Percentiles rank a stretch among this genome's conserved stretches.
Conservation (phyloP, 495 filamentous ascomycete genomes). For the Penicillium crystallinum region DNA sequence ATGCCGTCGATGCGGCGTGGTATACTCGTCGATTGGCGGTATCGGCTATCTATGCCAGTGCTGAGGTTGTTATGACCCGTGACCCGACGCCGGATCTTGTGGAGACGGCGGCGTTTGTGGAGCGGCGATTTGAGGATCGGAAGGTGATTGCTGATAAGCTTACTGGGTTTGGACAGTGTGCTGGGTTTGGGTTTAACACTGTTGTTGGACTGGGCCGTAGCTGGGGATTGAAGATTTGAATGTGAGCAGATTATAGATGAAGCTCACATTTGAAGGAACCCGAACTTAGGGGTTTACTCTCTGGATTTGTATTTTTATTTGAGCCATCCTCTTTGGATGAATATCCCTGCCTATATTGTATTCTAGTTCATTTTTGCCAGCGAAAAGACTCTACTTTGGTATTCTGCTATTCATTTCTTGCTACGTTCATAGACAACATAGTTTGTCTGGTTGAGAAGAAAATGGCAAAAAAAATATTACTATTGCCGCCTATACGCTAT, state of each 20-base stretch:
- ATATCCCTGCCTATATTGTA: conserved; percentile 2
- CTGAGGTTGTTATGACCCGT: conserved; percentile 90
- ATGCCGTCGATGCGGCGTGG: conserved; percentile 76
- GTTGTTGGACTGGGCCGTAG: conserved; percentile 39
- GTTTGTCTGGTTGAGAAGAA: too few species aligned
- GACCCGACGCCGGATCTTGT: conserved; percentile 61
- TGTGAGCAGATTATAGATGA: too few species aligned
- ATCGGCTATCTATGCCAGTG: conserved; percentile 73
- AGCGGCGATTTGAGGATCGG: conserved; percentile 68
- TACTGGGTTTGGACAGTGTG: conserved; percentile 62
- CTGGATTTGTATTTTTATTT: conserved; percentile 1
- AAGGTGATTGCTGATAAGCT: conserved; percentile 52
- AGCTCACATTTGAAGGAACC: too few species aligned
- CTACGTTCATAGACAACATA: too few species aligned
- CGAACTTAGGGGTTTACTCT: not conserved
- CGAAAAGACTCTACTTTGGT: not conserved
- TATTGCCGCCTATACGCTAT: too few species aligned
- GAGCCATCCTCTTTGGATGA: not conserved
- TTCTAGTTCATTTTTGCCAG: conserved; percentile 8
- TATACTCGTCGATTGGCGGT: conserved; percentile 83
- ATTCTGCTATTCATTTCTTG: not conserved
- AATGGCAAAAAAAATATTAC: too few species aligned
- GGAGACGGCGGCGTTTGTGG: conserved; percentile 76
- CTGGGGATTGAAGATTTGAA: conserved; percentile 47
- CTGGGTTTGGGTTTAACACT: conserved; percentile 66